Percentiles rank a stretch among this genome's conserved stretches.
Conservation (phyloP, 2,329 filamentous ascomycete genomes). For the Scedosporium minutisporum region DNA sequence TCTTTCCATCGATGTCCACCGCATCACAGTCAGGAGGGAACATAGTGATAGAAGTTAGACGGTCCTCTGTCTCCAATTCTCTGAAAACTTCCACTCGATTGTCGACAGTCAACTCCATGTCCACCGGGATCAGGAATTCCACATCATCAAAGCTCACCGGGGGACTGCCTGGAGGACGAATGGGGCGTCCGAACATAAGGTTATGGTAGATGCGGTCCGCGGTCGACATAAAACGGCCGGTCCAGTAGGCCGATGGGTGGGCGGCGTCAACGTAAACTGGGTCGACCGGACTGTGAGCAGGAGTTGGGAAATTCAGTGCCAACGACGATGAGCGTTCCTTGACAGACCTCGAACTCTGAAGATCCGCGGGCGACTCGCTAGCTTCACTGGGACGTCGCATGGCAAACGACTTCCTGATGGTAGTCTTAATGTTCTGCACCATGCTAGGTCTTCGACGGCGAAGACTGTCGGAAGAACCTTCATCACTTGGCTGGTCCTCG, state of each 20-base stretch:
- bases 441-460: neutral
- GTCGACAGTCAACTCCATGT: neutral
- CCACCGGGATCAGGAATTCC: neutral
- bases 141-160: neutral
- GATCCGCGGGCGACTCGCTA: neutral
- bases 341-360: neutral
- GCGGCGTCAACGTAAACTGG: slow-evolving; percentile 26
- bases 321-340: neutral
- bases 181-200: neutral
- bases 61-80: neutral
- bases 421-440: neutral
- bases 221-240: slow-evolving; percentile 48
- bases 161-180: neutral
- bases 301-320: neutral
- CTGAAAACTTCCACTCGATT: neutral
- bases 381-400: neutral
- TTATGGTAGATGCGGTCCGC: slow-evolving; percentile 31
- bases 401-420: neutral
- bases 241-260: slow-evolving; percentile 47
- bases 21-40: neutral
- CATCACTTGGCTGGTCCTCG: no score
- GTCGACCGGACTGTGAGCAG: slow-evolving; percentile 8
- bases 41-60: neutral
- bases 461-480: neutral
- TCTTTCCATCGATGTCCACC: neutral